Conservation (phyloP, 495 filamentous ascomycete species). For the Penicillium chermesinum region DNA sequence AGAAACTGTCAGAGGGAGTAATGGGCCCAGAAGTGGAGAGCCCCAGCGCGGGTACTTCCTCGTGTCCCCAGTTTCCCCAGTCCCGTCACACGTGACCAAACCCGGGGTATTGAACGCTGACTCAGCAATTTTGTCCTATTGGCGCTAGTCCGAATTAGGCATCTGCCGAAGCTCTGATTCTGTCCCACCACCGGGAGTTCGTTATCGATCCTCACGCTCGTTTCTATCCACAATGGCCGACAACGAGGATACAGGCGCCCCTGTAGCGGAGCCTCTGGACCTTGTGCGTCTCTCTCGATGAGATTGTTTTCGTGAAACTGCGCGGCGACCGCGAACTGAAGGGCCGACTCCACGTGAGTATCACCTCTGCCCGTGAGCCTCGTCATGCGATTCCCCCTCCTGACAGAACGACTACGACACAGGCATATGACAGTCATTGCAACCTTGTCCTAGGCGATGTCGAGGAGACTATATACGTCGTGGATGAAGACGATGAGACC, state of each 20-base stretch:
- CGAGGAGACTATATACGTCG: conserved; percentile 91
- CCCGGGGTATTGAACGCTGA: conserved; percentile 20
- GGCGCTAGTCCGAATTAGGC: conserved; percentile 18
- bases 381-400: background rate
- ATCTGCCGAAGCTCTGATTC: conserved; percentile 12
- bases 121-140: background rate
- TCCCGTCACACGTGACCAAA: conserved; percentile 1
- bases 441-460: conserved; percentile 97
- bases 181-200: background rate
- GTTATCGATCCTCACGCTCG: conserved; percentile 1
- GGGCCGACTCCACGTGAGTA: conserved; percentile 82
- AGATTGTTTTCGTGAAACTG: conserved; percentile 95
- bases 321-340: conserved; percentile 93
- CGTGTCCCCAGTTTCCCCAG: conserved; percentile 1
- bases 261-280: conserved; percentile 86
- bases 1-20: background rate
- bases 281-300: conserved; percentile 93
- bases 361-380: background rate
- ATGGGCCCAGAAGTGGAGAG: conserved; percentile 1
- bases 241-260: conserved; percentile 53
- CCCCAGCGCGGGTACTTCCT: background rate
- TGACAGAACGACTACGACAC: conserved; percentile 14
- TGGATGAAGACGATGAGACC: conserved; percentile 79
- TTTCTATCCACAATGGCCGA: conserved; percentile 58
- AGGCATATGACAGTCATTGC: conserved; percentile 99